phyloP scores from a whole-genome alignment of 176 grass and related monocot genomes.

The Rhipidocladum racemiflorum region DNA sequence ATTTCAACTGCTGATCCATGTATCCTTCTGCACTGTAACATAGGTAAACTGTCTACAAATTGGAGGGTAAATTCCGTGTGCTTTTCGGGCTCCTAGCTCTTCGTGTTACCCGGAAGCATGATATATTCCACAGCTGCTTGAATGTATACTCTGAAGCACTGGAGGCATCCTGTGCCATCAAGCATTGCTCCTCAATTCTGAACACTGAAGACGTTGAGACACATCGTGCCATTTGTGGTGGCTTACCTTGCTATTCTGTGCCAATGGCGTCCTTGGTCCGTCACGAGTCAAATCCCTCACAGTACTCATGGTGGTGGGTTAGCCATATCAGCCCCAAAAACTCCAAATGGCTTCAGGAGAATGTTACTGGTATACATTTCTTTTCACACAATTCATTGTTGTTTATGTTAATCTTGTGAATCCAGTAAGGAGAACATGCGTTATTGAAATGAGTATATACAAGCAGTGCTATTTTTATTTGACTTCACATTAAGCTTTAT shows the following conservation, averaged over 20 bases:
- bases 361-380: slow-evolving; percentile 51
- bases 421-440: background rate
- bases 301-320: slow-evolving; percentile 55
- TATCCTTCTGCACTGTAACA: background rate
- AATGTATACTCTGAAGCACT: background rate
- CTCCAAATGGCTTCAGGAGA: slow-evolving; percentile 74
- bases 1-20: background rate
- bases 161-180: background rate
- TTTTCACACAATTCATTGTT: background rate
- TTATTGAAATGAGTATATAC: background rate
- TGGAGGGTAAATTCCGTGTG: slow-evolving; percentile 9
- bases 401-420: slow-evolving; percentile 18
- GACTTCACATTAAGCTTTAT: background rate
- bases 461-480: background rate
- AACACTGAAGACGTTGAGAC: background rate
- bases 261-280: slow-evolving; percentile 35
- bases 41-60: slow-evolving; percentile 7
- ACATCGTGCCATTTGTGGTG: background rate
- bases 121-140: background rate
- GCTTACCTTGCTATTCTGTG: background rate
- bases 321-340: slow-evolving; percentile 68
- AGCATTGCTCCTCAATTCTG: background rate
- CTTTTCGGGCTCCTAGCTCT: slow-evolving; percentile 18
- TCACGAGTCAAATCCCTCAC: slow-evolving; percentile 22
- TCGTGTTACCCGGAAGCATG: slow-evolving; percentile 16